Evolutionary conservation across 2,329 filamentous ascomycete species (phyloP), one percentile per base, ranked within the genome.

Genomic region (Calcarisporium arbuscula): DNA sequence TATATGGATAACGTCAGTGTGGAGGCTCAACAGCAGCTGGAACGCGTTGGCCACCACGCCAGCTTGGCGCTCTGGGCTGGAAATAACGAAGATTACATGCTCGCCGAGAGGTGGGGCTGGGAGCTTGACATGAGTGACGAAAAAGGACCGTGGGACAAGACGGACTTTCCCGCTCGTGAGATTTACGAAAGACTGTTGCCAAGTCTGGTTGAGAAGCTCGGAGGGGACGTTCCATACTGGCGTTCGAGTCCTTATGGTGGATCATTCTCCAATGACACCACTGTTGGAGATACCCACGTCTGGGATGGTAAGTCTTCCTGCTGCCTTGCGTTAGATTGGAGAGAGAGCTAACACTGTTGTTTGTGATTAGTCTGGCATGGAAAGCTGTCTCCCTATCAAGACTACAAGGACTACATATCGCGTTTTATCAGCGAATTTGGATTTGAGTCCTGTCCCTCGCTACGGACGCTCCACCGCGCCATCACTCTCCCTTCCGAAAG

Each of bases 171-270:
- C 2, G 82, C 83, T 2, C 68, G 84, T 29, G 87, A 85, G 46
- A 83, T 85, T 34, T 88, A 88, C 52, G 82, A 88, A 54, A 81
- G 85, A 50, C 58, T 87, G n/a, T 62, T 88, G 3, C 77, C 77
- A 1, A 76, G 82, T 33, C 71, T 80, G 6, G 72, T 82, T 9
- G 62, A 66, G 5, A 68, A 74, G 34, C 64, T 82, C 42, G 69
- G 70, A 17, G 78, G 78, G 6, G 69, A 70, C 40, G 74, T 77
- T 10, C 79, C 79, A 44, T 82, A 82, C 47, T 29, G 32, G 8
- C 30, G 27, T 23, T 36, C 34, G 6, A 31, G 28, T 21, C 28
- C 34, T 6, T 36, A 29, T 21, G 34, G 29, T 4, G 34, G 28
- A 8, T 15, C 34, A 15, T 36, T 26, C 10, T 26, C 28, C 18